Percentiles rank a stretch among this genome's conserved stretches.
Conservation (phyloP, 768 basidiomycete species). For the Kwoniella heveanensis region DNA sequence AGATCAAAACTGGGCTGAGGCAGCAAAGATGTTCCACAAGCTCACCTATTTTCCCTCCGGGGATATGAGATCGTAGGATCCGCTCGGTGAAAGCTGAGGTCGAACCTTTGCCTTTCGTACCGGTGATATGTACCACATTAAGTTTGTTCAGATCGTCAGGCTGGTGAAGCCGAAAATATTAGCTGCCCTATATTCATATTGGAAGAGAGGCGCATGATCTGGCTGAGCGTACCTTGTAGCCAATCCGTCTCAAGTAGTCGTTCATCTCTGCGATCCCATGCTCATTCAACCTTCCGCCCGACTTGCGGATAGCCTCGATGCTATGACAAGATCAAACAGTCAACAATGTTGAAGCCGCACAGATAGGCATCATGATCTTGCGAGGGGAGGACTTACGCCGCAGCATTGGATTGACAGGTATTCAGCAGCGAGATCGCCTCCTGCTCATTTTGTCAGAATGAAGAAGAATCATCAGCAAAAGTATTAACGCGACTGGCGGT, state of each 20-base stretch:
- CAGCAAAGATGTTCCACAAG: too few species aligned
- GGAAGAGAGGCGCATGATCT: too few species aligned
- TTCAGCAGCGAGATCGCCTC: conserved; percentile 59
- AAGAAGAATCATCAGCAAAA: background rate
- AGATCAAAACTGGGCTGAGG: too few species aligned
- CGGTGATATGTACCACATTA: conserved; percentile 94
- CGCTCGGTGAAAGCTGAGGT: conserved; percentile 91
- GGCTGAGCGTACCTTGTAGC: conserved; percentile 71
- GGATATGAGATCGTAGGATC: conserved; percentile 73
- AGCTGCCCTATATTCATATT: too few species aligned
- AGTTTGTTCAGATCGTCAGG: conserved; percentile 78
- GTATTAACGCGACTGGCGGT: background rate
- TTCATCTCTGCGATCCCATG: conserved; percentile 84
- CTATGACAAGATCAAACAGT: conserved; percentile 13
- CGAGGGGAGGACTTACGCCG: conserved; percentile 58
- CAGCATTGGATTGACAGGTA: conserved; percentile 79
- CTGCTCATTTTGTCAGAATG: conserved; percentile 4
- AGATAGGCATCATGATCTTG: too few species aligned
- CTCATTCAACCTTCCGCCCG: conserved; percentile 64
- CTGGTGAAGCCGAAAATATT: too few species aligned
- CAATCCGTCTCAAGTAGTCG: conserved; percentile 83
- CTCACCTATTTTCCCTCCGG: conserved; percentile 72
- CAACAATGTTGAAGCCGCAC: too few species aligned
- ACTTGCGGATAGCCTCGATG: conserved; percentile 76
- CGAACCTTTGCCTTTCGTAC: conserved; percentile 98